A percentile compares a stretch with the other conserved stretches of the same genome.
These are phyloP conservation scores for Filobasidium wieringae DNA, from an alignment of 768 basidiomycete genomes.

Conservation along the genomic window DNA sequence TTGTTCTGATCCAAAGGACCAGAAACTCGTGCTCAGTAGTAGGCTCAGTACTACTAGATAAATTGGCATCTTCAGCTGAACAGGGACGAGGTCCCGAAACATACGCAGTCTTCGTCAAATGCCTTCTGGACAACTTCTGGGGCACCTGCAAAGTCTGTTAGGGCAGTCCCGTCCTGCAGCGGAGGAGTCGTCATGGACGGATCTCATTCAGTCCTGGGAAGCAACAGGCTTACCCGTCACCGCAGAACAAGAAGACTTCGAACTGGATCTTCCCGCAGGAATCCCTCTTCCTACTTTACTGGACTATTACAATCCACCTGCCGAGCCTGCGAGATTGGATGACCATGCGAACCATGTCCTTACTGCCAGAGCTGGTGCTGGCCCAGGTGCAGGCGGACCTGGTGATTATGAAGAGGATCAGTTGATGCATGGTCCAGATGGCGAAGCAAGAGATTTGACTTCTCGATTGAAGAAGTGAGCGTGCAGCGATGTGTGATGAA, in stretches of 20 bases:
- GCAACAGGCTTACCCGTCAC: background rate
- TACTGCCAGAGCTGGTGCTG: background rate
- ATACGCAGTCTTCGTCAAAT: background rate
- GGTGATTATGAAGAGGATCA: constrained; percentile 1
- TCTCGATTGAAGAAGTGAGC: background rate
- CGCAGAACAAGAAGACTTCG: background rate
- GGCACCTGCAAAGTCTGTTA: background rate
- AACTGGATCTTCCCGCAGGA: background rate
- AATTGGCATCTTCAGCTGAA: no score
- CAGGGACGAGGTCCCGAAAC: no score
- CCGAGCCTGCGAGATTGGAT: constrained; percentile 2
- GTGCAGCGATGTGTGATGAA: background rate
- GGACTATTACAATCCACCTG: constrained; percentile 11
- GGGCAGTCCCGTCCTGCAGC: background rate
- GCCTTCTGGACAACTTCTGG: background rate
- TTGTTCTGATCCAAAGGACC: no score
- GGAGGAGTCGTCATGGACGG: constrained; percentile 1
- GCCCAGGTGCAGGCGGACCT: background rate
- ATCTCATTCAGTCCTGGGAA: constrained; percentile 5
- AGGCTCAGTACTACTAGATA: no score
- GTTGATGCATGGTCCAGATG: background rate
- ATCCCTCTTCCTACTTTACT: constrained; percentile 11
- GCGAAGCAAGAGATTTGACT: background rate
- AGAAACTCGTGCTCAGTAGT: no score
- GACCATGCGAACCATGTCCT: background rate